Evolutionary conservation across 1,284 basidiomycete species (phyloP), one percentile per base, ranked within the genome.

Genomic region (Ganoderma sp.): DNA sequence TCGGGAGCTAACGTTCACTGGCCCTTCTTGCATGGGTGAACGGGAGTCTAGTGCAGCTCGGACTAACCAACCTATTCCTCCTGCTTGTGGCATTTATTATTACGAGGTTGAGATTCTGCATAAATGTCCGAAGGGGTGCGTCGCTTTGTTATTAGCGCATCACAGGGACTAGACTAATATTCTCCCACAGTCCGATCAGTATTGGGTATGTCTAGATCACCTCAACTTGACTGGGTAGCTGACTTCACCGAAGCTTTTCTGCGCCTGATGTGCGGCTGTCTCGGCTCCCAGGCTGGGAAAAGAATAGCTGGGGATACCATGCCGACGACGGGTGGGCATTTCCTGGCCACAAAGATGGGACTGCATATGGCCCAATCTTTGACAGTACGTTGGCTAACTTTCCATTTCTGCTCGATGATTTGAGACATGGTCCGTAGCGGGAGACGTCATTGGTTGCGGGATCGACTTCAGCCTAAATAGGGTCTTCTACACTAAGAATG

Each of bases 401-500:
- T 43, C 19, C n/a, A 43, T 64, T 14, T 19, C 19, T 43, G 12
- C n/a, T 28, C 5, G 63, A 67, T 34, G 67, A 56, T 59, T 62
- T 62, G 65, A 68, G 41, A 71, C 66, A 52, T 52, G 60, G 67
- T 61, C 69, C 70, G 17, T 73, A 95, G 93, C 88, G 63, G 92
- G 91, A 10, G 96, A 98, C 78, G 81, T 90, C 22, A 87, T 98
- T 70, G 96, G 96, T 12, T 96, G 94, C 75, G 96, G 96, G 0
- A 86, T 98, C 68, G 95, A 98, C 79, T 96, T 94, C 76, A 90
- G 88, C 28, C 88, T 86, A 15, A 84, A 90, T 66, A 85, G 85
- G 67, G 90, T 90, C 0, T 98, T 98, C 81, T 97, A 92, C 78
- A 98, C 96, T 28, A 96, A 93, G 81, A 97, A 97, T 72, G 94